A percentile compares a stretch with the other conserved stretches of the same genome.
Evolutionary conservation across 2,329 filamentous ascomycete genomes (phyloP).

Genomic region (Neofusicoccum kwambonambiense): DNA sequence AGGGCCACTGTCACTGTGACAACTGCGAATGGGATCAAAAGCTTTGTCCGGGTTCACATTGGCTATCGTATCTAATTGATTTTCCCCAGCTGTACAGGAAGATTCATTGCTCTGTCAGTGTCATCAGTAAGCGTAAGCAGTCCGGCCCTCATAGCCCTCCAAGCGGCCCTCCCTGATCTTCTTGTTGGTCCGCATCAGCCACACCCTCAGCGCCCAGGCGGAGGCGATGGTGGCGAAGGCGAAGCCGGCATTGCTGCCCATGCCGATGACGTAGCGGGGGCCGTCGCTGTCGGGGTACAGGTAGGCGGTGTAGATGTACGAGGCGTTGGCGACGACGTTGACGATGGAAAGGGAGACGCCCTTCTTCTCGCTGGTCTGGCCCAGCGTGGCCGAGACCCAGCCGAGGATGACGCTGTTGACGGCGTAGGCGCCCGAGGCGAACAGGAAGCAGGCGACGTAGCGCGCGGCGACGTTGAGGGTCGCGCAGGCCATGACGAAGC

Average conservation of each 20-base stretch:
- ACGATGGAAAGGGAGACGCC: conserved; percentile 43
- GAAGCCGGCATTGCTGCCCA: conserved; percentile 32
- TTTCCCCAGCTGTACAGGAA: too few species aligned
- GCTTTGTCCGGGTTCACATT: too few species aligned
- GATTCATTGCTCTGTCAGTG: too few species aligned
- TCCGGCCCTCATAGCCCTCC: not conserved
- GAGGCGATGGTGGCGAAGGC: conserved; percentile 30
- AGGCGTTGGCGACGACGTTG: conserved; percentile 42
- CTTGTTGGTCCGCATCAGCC: conserved; percentile 33
- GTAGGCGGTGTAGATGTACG: conserved; percentile 39
- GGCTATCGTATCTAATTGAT: too few species aligned
- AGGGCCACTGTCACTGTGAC: too few species aligned
- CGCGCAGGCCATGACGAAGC: conserved; percentile 29
- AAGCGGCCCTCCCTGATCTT: conserved; percentile 24
- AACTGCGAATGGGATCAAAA: too few species aligned
- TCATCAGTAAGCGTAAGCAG: not conserved
- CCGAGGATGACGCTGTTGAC: conserved; percentile 34
- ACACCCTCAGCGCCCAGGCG: conserved; percentile 33
- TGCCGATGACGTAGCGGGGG: conserved; percentile 31
- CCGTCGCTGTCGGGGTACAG: conserved; percentile 34
- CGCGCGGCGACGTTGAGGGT: conserved; percentile 30
- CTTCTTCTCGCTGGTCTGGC: conserved; percentile 45
- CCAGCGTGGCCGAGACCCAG: conserved; percentile 43
- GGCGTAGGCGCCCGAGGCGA: conserved; percentile 30
- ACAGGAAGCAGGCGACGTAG: conserved; percentile 33